phyloP scores from a whole-genome alignment of 108 stramenopile species.

The Fistulifera solaris region DNA sequence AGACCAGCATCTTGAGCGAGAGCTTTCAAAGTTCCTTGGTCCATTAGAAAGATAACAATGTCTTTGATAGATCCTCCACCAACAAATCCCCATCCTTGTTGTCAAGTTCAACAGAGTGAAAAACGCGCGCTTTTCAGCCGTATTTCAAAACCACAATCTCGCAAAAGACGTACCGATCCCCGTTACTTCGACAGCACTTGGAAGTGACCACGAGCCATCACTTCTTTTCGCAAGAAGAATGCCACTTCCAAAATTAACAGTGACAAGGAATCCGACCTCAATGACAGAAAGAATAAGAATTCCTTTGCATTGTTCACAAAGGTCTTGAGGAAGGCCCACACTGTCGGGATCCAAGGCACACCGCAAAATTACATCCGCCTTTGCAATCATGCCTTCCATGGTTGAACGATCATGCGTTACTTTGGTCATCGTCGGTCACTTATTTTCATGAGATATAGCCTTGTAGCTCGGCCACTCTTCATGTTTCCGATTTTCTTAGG shows the following conservation, averaged over 20 bases:
- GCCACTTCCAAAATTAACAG: slow-evolving; percentile 4
- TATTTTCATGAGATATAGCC: neutral
- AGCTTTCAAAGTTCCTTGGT: slow-evolving; percentile 15
- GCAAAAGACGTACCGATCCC: too few relatives aligned
- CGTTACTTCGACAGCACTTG: too few relatives aligned
- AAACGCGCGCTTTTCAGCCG: too few relatives aligned
- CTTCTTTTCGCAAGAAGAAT: slow-evolving; percentile 5
- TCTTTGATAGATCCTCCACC: slow-evolving; percentile 64
- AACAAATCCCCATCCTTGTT: slow-evolving; percentile 27
- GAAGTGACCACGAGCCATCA: too few relatives aligned
- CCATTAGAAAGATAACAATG: slow-evolving; percentile 28
- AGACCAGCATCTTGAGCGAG: neutral
- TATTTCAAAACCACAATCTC: too few relatives aligned
- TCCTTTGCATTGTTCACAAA: slow-evolving; percentile 6
- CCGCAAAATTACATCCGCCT: slow-evolving; percentile 3
- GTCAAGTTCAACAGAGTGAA: too few relatives aligned
- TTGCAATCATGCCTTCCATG: slow-evolving; percentile 11
- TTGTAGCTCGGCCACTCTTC: too few relatives aligned
- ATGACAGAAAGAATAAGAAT: slow-evolving; percentile 1
- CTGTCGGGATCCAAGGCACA: slow-evolving; percentile 6
- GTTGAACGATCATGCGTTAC: neutral
- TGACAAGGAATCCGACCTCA: neutral
- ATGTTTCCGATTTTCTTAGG: too few relatives aligned
- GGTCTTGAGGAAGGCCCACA: neutral
- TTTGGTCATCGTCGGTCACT: neutral